phyloP scores from a whole-genome alignment of 2,329 filamentous ascomycete genomes.

The Aspergillus japonicus region DNA sequence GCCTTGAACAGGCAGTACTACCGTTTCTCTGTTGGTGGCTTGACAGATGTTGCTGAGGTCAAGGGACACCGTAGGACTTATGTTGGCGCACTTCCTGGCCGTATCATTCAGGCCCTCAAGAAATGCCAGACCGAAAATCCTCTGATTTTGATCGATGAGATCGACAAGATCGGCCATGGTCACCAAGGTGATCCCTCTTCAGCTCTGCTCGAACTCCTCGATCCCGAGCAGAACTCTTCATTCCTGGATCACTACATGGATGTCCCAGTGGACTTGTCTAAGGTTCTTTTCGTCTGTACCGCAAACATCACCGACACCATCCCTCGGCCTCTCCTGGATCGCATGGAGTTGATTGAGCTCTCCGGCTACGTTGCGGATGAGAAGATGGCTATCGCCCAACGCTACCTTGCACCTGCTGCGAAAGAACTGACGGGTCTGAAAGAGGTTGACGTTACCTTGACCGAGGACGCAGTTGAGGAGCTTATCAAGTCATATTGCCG shows the following conservation, averaged over 20 bases:
- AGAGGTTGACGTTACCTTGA: slow-evolving; percentile 83
- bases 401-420: slow-evolving; percentile 88
- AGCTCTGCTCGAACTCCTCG: slow-evolving; percentile 86
- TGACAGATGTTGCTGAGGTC: slow-evolving; percentile 97
- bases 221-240: slow-evolving; percentile 95
- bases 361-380: slow-evolving; percentile 97
- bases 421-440: slow-evolving; percentile 90
- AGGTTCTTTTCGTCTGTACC: slow-evolving; percentile 97
- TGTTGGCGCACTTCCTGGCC: slow-evolving; percentile 89
- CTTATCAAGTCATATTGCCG: slow-evolving; percentile 98
- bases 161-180: slow-evolving; percentile 96
- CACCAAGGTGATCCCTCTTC: slow-evolving; percentile 97
- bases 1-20: slow-evolving; percentile 97
- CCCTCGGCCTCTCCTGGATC: slow-evolving; percentile 84
- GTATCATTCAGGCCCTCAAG: slow-evolving; percentile 97
- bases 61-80: slow-evolving; percentile 97
- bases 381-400: slow-evolving; percentile 97
- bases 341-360: slow-evolving; percentile 96
- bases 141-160: slow-evolving; percentile 91
- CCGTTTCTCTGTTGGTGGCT: slow-evolving; percentile 92
- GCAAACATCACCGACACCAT: slow-evolving; percentile 99
- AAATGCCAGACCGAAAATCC: slow-evolving; percentile 99
- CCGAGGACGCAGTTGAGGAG: slow-evolving; percentile 85
- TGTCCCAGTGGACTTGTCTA: slow-evolving; percentile 93
- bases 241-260: slow-evolving; percentile 99